These are phyloP conservation scores for Daldinia eschscholtzii DNA, from an alignment of 2,329 filamentous ascomycete species.

Conservation along the genomic window DNA sequence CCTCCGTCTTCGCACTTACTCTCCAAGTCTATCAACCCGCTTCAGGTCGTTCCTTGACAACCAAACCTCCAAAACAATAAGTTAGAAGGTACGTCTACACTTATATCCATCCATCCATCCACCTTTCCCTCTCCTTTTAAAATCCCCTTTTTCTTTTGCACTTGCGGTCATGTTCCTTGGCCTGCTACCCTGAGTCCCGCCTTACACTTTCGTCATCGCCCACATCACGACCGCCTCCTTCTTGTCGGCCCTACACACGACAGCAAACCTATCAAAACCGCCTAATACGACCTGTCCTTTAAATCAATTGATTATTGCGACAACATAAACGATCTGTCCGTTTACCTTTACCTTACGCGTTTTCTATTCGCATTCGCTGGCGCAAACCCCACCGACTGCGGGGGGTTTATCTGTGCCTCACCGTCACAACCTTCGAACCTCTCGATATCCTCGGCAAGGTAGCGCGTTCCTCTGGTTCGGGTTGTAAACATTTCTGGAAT, in stretches of 20 bases:
- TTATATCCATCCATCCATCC: slow-evolving; percentile 1
- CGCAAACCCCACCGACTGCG: slow-evolving; percentile 55
- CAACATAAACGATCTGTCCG: slow-evolving; percentile 32
- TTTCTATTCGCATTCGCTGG: slow-evolving; percentile 49
- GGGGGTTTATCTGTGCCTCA: slow-evolving; percentile 48
- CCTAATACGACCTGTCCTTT: slow-evolving; percentile 43
- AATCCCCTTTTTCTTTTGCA: slow-evolving; percentile 18
- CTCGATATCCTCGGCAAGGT: slow-evolving; percentile 27
- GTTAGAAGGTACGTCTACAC: slow-evolving; percentile 41
- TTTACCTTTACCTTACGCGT: slow-evolving; percentile 46
- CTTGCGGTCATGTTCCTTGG: slow-evolving; percentile 44
- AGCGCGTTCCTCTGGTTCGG: slow-evolving; percentile 27
- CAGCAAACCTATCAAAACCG: slow-evolving; percentile 43
- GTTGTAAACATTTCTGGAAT: slow-evolving; percentile 18
- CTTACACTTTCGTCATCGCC: slow-evolving; percentile 53
- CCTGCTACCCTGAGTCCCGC: slow-evolving; percentile 50
- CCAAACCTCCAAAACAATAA: slow-evolving; percentile 32
- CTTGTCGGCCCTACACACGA: slow-evolving; percentile 37
- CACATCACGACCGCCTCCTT: slow-evolving; percentile 48
- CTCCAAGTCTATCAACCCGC: slow-evolving; percentile 47
- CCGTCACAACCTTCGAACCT: slow-evolving; percentile 41
- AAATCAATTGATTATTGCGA: slow-evolving; percentile 49
- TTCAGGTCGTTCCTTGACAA: slow-evolving; percentile 44
- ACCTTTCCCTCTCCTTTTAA: not conserved
- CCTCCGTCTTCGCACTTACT: slow-evolving; percentile 22